Conservation (phyloP, 495 filamentous ascomycete genomes). For the Staphylotrichum longicolle region DNA sequence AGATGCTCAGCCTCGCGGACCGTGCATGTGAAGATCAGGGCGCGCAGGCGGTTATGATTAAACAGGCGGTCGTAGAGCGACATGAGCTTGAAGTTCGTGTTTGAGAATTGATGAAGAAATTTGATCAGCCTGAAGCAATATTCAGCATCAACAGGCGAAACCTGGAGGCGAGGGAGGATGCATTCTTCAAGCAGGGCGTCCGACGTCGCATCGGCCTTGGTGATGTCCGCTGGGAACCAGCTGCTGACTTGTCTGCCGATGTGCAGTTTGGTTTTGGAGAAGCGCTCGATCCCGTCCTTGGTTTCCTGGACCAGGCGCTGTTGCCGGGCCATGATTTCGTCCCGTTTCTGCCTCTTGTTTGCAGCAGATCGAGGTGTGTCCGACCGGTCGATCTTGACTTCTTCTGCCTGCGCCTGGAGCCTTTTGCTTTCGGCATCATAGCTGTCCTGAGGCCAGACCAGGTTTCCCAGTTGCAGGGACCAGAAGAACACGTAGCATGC, state of each 20-base stretch:
- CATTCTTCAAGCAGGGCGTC: slow-evolving; percentile 82
- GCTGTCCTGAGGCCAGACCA: slow-evolving; percentile 66
- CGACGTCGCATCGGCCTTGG: slow-evolving; percentile 65
- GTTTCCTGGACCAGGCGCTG: slow-evolving; percentile 57
- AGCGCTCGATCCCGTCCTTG: slow-evolving; percentile 54
- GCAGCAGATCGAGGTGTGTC: slow-evolving; percentile 64
- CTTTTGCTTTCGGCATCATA: slow-evolving; percentile 70
- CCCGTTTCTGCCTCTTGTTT: slow-evolving; percentile 60
- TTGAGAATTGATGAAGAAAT: slow-evolving; percentile 76
- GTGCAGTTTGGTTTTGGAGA: slow-evolving; percentile 59
- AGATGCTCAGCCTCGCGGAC: slow-evolving; percentile 87
- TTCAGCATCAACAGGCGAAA: slow-evolving; percentile 82
- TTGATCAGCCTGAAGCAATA: slow-evolving; percentile 83
- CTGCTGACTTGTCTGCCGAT: slow-evolving; percentile 72
- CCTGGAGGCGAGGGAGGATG: slow-evolving; percentile 77
- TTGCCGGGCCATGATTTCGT: slow-evolving; percentile 69
- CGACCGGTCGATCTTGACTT: slow-evolving; percentile 65
- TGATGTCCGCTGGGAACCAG: slow-evolving; percentile 67
- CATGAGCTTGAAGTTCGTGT: slow-evolving; percentile 82
- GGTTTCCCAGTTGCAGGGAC: slow-evolving; percentile 78
- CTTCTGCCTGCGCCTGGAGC: slow-evolving; percentile 57
- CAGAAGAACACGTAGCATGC: slow-evolving; percentile 91
- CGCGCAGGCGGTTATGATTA: slow-evolving; percentile 69
- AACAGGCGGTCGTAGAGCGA: slow-evolving; percentile 82
- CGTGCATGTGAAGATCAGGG: slow-evolving; percentile 82